These are phyloP conservation scores for Epicoccum sorghinum DNA, from an alignment of 2,329 filamentous ascomycete genomes.

Conservation along the genomic window DNA sequence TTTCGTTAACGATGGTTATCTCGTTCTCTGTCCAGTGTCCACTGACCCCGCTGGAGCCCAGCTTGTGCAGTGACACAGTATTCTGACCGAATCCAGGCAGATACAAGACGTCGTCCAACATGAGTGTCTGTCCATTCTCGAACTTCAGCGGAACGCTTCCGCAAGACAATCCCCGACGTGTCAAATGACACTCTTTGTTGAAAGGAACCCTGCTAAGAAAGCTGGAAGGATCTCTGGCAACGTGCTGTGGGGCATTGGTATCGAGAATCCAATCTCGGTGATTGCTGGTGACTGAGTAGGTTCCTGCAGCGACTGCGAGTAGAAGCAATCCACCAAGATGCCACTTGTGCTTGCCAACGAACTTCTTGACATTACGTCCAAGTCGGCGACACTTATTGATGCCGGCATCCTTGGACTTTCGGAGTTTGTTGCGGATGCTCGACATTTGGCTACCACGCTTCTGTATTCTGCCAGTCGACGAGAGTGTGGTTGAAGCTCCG, in stretches of 20 bases:
- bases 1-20: background rate
- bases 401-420: background rate
- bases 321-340: background rate
- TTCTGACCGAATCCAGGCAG: background rate
- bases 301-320: background rate
- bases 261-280: background rate
- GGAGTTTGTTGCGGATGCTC: background rate
- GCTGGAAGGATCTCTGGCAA: background rate
- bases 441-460: no score
- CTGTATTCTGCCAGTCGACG: no score
- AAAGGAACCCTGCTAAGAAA: background rate
- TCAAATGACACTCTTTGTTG: background rate
- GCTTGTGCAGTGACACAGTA: background rate
- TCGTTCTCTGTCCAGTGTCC: background rate
- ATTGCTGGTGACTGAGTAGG: background rate
- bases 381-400: background rate
- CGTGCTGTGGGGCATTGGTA: background rate
- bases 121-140: background rate
- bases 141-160: background rate
- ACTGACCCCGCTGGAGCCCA: background rate
- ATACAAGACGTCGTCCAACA: background rate
- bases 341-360: background rate
- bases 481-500: no score
- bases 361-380: background rate
- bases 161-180: background rate